Base-by-base conservation (phyloP, 768 basidiomycete genomes). In the Hygrocybe coccinea region DNA sequence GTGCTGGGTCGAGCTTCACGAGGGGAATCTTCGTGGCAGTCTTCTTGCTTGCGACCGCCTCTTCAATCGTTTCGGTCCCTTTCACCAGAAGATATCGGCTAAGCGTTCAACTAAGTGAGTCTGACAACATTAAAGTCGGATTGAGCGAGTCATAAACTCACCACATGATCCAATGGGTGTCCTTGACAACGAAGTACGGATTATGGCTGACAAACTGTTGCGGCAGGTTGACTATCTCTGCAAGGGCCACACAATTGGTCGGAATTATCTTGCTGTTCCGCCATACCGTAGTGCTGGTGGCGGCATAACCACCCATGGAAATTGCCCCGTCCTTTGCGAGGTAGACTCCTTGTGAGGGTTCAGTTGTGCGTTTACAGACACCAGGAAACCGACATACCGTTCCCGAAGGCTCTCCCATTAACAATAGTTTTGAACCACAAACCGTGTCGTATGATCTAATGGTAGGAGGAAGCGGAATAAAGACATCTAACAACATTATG, bases 151-250 rank as follows among this genome's bases (percentile, higher is more conserved):
- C 4, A 36, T 43, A 21, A 22, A 63, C 80, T 43, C 60, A 83
- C 84, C 84, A 85, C 64, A 86, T 75, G 51, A 87, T 85, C 86
- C 86, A 88, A 39, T 82, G 76, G 1, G 84, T 84, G 53, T 86
- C 71, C 17, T 78, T 67, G 37, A 87, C 77, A 3, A 87, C 86
- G 56, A 82, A 81, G 63, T 79, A 79, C 0, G 79, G 78, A 39
- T 72, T 71, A 0, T 61, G 60, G 60, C 73, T 79, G n/a, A 82
- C 79, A 56, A 85, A 89, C 50, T 80, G 62, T 0, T 56, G 15
- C 0, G 84, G 82, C 8, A 77, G 69, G 60, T 88, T 89, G 62
- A 86, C 82, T 14, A 86, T 75, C 69, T 89, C 86, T 0, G 82
- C 79, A 8, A 89, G 65, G 2, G 85, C 83, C 15, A 80, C 75